Evolutionary conservation across 2,329 filamentous ascomycete species (phyloP), one percentile per base, ranked within the genome.

Genomic region (Fusarium annulatum): DNA sequence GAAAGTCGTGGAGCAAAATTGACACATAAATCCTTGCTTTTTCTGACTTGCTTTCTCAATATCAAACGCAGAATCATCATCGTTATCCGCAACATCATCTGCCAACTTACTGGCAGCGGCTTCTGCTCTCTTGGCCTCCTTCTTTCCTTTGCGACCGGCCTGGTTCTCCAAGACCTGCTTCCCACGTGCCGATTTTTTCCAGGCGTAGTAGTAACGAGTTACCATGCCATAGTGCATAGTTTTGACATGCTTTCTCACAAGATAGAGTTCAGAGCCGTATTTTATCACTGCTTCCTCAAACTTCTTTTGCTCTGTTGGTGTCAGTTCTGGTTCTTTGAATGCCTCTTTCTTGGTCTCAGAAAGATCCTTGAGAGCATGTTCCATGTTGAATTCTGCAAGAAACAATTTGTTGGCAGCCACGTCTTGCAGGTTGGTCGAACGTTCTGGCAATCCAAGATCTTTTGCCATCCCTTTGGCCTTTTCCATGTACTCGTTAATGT

Each of bases 51-150:
- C 95, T 84, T 98, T 99, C 45, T 92, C 92, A 55, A 91, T 91
- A 80, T 99, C 96, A 78, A 97, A 99, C 6, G 96, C 96, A 10
- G 96, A 99, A 82, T 99, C 96, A 76, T 99, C 96, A 19, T 93
- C 88, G 71, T 96, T 92, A 80, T 99, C 93, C 12, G 96, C 96
- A 70, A 99, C 92, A 80, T 98, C 96, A 77, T 98, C 95, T 69
- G 96, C 90, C 36, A 97, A 85, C 80, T 96, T 97, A 36, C 90
- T 90, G 21, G 89, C 88, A 11, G 89, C 88, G 52, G 91, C 92
- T 77, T 93, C 92, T 33, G 88, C 89, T 76, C 91, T 92, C 79
- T 92, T 93, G 46, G 91, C 91, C 79, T 97, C 94, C 82, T 96
- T 97, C 82, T 96, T 97, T 64, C 94, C 94, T 80, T 97, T 97